Evolutionary conservation across 2,329 filamentous ascomycete genomes (phyloP), one percentile per base, ranked within the genome.

Genomic region (Cytospora piceae): DNA sequence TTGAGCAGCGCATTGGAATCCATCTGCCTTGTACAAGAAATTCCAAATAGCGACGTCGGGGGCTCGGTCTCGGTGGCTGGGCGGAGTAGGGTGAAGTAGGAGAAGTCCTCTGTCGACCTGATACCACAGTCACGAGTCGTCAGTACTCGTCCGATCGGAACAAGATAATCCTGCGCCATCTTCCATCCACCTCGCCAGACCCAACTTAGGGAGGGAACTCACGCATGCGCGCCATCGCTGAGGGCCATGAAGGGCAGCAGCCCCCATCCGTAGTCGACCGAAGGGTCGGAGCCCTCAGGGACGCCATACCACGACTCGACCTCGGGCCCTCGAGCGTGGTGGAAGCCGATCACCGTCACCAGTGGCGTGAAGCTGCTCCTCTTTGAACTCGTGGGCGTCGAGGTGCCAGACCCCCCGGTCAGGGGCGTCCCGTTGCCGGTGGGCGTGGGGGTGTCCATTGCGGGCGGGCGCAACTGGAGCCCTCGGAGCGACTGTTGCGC

Each of bases 211-310:
- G 20, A 15, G 31, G 31, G n/a, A 42, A 83, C 90, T 80, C 83
- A 95, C 89, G 93, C 89, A 82, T 99, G 95, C 62, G 95, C 95
- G 61, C 95, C 95, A 76, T 99, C 95, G 65, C 92, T 95, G 73
- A 99, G 80, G 31, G 95, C 95, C 92, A 98, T 97, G 77, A 99
- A 99, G 0, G 95, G 94, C 68, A 99, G 83, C 71, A 97, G 78
- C 32, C 89, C 85, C 95, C 95, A 99, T 74, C 95, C 92, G 79
- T 96, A 94, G 66, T 94, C 90, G 55, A 79, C 82, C 4, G 91
- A 91, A 14, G 94, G 93, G 77, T 97, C 93, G 66, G 81, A 82
- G 62, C 88, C 91, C 71, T 94, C 88, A 24, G 89, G 77, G 32
- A 79, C 87, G 68, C 93, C 93, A 74, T 97, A 92, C 91, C 94